These are phyloP conservation scores for Rhododendron williamsianum DNA, from an alignment of 148 eudicot genomes.

Conservation along the genomic window DNA sequence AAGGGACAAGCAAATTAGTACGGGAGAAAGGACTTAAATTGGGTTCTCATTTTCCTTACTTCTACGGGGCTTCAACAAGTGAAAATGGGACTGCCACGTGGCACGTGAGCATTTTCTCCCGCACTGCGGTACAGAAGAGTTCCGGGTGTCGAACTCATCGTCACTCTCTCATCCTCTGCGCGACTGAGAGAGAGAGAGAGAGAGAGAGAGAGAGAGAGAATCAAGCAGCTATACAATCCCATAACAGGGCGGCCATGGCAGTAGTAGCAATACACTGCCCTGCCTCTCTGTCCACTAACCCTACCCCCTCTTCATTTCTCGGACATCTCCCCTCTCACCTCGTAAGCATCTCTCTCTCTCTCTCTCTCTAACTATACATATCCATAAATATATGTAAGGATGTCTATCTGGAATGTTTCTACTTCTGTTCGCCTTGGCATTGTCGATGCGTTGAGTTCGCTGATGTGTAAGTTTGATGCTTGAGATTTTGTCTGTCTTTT, in stretches of 20 bases:
- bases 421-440: background rate
- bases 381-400: background rate
- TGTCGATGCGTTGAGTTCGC: background rate
- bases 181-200: background rate
- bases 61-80: background rate
- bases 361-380: background rate
- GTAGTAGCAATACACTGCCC: conserved; percentile 5
- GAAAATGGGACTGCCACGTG: conserved; percentile 1
- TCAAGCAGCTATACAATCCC: background rate
- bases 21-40: too few species aligned
- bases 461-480: background rate
- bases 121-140: background rate
- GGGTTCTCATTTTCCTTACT: too few species aligned
- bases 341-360: conserved; percentile 19
- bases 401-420: background rate
- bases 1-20: too few species aligned
- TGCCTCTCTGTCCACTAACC: background rate
- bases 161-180: background rate
- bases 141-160: background rate
- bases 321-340: conserved; percentile 13
- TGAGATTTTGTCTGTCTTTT: background rate
- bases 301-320: conserved; percentile 24
- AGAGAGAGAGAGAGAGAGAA: background rate
- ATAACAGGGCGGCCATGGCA: background rate
- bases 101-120: background rate